phyloP scores from a whole-genome alignment of 768 basidiomycete genomes.

The Rhodotorula paludigena region DNA sequence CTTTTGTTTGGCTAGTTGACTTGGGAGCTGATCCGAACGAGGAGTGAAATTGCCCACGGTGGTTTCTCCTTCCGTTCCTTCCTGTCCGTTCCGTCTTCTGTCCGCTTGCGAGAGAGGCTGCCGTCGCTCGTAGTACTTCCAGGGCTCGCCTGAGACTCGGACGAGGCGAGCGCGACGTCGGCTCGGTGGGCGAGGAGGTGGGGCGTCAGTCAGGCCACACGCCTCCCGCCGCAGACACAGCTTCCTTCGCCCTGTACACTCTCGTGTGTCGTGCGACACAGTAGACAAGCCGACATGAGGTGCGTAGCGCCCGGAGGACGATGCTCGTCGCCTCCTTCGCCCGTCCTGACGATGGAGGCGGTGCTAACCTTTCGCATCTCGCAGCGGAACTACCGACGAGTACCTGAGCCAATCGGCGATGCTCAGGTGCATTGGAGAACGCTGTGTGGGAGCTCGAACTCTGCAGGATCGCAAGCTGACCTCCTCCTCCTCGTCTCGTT shows the following conservation, averaged over 20 bases:
- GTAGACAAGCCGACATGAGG: too few relatives aligned
- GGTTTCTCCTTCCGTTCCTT: neutral
- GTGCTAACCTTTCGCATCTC: neutral
- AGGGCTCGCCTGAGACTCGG: too few relatives aligned
- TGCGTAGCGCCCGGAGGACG: too few relatives aligned
- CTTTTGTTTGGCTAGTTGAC: neutral
- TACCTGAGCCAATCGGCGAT: constrained; percentile 17
- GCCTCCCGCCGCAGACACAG: too few relatives aligned
- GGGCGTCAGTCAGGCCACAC: too few relatives aligned
- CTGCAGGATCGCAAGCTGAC: neutral
- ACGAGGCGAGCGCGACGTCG: too few relatives aligned
- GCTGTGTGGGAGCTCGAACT: too few relatives aligned
- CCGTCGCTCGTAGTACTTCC: too few relatives aligned
- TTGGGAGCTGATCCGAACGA: constrained; percentile 15
- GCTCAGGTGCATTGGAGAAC: constrained; percentile 16
- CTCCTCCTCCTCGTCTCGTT: neutral
- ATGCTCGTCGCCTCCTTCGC: too few relatives aligned
- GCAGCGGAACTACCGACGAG: constrained; percentile 15
- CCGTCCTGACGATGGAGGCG: neutral
- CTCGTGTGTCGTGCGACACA: neutral
- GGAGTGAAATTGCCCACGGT: neutral
- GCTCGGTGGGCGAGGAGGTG: too few relatives aligned
- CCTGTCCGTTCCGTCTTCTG: neutral
- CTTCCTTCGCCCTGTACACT: too few relatives aligned
- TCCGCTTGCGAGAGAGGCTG: neutral